These are phyloP conservation scores for Nemania abortiva DNA, from an alignment of 2,329 filamentous ascomycete species.

Conservation along the genomic window DNA sequence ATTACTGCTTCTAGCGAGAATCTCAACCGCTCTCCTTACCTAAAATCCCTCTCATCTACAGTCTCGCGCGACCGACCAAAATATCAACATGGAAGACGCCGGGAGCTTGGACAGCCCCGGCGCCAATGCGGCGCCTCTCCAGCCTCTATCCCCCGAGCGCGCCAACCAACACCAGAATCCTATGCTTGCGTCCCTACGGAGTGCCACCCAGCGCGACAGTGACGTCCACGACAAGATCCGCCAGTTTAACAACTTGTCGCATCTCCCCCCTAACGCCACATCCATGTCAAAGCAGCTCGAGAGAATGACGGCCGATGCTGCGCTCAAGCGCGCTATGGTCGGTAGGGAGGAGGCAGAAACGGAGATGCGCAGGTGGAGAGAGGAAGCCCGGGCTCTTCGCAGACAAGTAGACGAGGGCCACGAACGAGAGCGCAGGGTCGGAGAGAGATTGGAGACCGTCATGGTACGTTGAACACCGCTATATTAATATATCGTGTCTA, in stretches of 20 bases:
- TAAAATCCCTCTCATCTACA: background rate
- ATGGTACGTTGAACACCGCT: constrained; percentile 67
- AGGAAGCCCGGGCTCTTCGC: constrained; percentile 68
- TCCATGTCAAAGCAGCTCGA: constrained; percentile 68
- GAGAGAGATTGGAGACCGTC: constrained; percentile 74
- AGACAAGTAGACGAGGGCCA: constrained; percentile 73
- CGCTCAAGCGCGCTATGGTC: constrained; percentile 73
- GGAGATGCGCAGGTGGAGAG: constrained; percentile 73
- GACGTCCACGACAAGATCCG: constrained; percentile 53
- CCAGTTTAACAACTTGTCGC: constrained; percentile 51
- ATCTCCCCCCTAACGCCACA: constrained; percentile 32
- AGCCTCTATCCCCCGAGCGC: constrained; percentile 49
- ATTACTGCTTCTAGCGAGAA: background rate
- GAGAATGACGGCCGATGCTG: constrained; percentile 73
- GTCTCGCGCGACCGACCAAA: constrained; percentile 6
- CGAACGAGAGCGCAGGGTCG: constrained; percentile 73
- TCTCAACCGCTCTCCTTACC: background rate
- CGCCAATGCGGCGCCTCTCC: constrained; percentile 43
- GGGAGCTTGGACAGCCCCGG: constrained; percentile 43
- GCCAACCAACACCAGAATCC: constrained; percentile 48
- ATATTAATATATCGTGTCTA: background rate
- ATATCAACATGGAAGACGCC: constrained; percentile 46
- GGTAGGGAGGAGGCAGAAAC: constrained; percentile 78
- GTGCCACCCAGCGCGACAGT: constrained; percentile 47
- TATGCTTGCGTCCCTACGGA: constrained; percentile 39